Evolutionary conservation across 805 yeast genomes (phyloP).

Genomic region (Metschnikowia shivogae): DNA sequence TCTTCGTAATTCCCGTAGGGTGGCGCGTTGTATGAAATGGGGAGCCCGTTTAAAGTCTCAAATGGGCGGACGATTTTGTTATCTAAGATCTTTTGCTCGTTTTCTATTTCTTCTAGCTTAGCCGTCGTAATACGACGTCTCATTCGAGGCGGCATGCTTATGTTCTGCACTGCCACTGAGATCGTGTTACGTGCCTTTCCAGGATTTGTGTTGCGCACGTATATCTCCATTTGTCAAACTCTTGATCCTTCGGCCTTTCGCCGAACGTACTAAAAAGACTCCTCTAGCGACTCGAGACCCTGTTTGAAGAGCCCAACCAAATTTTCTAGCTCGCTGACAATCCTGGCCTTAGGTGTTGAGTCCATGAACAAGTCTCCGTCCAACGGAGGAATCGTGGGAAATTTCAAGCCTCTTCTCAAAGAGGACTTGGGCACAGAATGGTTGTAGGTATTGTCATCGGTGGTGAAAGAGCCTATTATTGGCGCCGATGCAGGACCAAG

Average conservation of each 20-base stretch:
- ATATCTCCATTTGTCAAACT: too few relatives aligned
- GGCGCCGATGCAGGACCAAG: conserved; percentile 15
- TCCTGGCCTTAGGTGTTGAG: conserved; percentile 30
- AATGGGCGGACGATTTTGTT: conserved; percentile 53
- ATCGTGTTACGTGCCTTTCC: not conserved
- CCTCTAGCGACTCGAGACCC: conserved; percentile 40
- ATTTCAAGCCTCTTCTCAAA: conserved; percentile 14
- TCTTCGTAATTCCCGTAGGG: conserved; percentile 49
- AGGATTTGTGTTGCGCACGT: not conserved
- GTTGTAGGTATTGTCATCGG: not conserved
- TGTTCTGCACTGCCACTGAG: not conserved
- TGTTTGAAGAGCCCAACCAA: conserved; percentile 36
- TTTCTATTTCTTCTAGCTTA: conserved; percentile 38
- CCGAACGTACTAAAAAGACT: conserved; percentile 5
- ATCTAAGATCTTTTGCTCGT: conserved; percentile 36
- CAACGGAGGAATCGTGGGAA: conserved; percentile 36
- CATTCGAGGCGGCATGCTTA: conserved; percentile 38
- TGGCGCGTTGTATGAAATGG: conserved; percentile 62
- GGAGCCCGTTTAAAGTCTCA: conserved; percentile 59
- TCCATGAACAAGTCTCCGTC: conserved; percentile 37
- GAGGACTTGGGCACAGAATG: conserved; percentile 2
- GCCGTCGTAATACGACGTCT: conserved; percentile 43
- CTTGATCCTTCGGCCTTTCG: too few relatives aligned
- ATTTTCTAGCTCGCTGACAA: conserved; percentile 34
- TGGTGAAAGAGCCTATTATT: conserved; percentile 5